Conservation (phyloP, 2,329 filamentous ascomycete species). For the Amylocarpus encephaloides region DNA sequence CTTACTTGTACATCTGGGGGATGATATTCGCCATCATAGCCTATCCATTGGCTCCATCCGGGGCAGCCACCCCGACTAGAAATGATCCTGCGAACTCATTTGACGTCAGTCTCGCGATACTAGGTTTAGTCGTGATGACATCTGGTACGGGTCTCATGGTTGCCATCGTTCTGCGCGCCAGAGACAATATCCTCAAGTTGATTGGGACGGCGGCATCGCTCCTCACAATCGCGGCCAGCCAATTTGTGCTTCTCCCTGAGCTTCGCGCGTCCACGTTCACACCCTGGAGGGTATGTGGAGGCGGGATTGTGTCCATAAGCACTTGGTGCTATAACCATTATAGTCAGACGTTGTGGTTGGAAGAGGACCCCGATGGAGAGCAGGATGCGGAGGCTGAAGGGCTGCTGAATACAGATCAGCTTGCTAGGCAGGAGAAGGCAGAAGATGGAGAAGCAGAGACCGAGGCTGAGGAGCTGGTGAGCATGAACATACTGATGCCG, state of each 20-base stretch:
- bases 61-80: not conserved
- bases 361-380: not conserved
- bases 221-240: slow-evolving; percentile 16
- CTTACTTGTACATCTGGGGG: slow-evolving; percentile 20
- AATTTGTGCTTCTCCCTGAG: slow-evolving; percentile 17
- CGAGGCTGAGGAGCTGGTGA: not conserved
- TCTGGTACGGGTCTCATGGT: slow-evolving; percentile 14
- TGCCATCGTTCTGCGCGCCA: slow-evolving; percentile 15
- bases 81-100: not conserved
- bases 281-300: slow-evolving; percentile 16
- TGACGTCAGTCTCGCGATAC: not conserved
- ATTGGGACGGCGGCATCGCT: slow-evolving; percentile 18
- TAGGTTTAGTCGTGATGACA: slow-evolving; percentile 3
- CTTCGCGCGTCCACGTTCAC: slow-evolving; percentile 14
- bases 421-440: not conserved
- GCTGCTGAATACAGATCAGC: not conserved
- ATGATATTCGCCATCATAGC: slow-evolving; percentile 13
- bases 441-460: not conserved
- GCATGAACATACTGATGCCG: slow-evolving; percentile 3
- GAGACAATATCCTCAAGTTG: slow-evolving; percentile 21
- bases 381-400: not conserved
- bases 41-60: slow-evolving; percentile 2
- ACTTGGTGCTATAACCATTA: slow-evolving; percentile 23
- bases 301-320: slow-evolving; percentile 13
- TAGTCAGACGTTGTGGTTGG: slow-evolving; percentile 10